Percentiles rank a stretch among this genome's conserved stretches.
Conservation (phyloP, 2,329 filamentous ascomycete genomes). For the Aspergillus flavus region DNA sequence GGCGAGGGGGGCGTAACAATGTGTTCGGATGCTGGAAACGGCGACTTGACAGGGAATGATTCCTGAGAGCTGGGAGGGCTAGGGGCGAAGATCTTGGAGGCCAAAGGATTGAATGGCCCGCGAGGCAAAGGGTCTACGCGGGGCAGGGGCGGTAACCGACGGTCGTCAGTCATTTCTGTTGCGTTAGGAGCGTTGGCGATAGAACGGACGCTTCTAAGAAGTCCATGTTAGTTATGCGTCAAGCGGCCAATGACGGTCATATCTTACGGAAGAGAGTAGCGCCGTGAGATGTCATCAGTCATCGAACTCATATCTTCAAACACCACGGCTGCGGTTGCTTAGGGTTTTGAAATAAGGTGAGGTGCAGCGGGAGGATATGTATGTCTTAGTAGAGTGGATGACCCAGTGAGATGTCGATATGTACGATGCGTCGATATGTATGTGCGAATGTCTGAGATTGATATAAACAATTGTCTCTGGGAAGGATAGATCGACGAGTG, state of each 20-base stretch:
- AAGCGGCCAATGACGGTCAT: background rate
- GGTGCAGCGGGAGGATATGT: conserved; percentile 12
- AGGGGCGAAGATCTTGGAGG: conserved; percentile 30
- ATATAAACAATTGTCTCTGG: conserved; percentile 8
- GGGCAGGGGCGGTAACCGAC: conserved; percentile 41
- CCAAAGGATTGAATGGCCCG: conserved; percentile 42
- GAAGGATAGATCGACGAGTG: background rate
- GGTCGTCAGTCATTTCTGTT: conserved; percentile 35
- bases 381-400: conserved; percentile 23
- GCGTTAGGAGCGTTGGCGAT: conserved; percentile 25
- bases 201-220: conserved; percentile 26
- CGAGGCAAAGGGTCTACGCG: conserved; percentile 40
- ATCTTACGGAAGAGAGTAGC: conserved; percentile 42
- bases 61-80: conserved; percentile 39
- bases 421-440: conserved; percentile 12
- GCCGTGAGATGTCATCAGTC: conserved; percentile 32
- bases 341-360: background rate
- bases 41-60: conserved; percentile 36
- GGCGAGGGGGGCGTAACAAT: conserved; percentile 40
- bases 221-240: conserved; percentile 14
- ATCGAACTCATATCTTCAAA: conserved; percentile 35
- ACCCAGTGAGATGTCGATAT: conserved; percentile 9
- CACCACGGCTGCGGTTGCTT: conserved; percentile 22
- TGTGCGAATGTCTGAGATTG: conserved; percentile 11
- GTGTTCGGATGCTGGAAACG: conserved; percentile 33